A percentile compares a stretch with the other conserved stretches of the same genome.
Evolutionary conservation across 257 asterid genomes (phyloP).

Genomic region (Anisodus acutangulus): DNA sequence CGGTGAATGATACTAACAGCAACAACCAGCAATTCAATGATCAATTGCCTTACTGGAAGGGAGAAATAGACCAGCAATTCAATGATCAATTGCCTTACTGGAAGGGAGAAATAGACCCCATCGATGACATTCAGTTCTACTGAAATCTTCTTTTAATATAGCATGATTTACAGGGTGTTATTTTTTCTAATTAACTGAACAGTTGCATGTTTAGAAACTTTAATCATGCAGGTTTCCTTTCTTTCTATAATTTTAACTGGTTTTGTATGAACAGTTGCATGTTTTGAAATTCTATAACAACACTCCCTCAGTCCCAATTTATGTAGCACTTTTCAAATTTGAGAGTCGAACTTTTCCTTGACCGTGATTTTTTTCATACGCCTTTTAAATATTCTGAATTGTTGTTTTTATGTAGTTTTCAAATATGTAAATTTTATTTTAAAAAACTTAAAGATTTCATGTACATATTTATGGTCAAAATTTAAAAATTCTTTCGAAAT

Average conservation of each 20-base stretch:
- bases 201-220: slow-evolving; percentile 22
- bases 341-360: too few species aligned
- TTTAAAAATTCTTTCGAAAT: too few species aligned
- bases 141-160: not conserved
- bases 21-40: not conserved
- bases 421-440: too few species aligned
- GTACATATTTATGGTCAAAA: too few species aligned
- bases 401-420: too few species aligned
- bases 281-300: too few species aligned
- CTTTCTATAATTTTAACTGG: not conserved
- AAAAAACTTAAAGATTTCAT: too few species aligned
- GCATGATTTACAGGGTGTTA: not conserved
- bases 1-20: not conserved
- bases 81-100: not conserved
- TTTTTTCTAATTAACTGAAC: not conserved
- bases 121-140: slow-evolving; percentile 25
- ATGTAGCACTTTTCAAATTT: too few species aligned
- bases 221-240: not conserved
- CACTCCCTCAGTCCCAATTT: too few species aligned
- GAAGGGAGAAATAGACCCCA: not conserved
- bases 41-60: not conserved
- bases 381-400: too few species aligned
- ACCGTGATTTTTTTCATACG: too few species aligned
- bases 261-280: not conserved
- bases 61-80: not conserved